Percentiles rank a stretch among this genome's conserved stretches.
Conservation (phyloP, 345 rosid species). For the Salix purpurea region DNA sequence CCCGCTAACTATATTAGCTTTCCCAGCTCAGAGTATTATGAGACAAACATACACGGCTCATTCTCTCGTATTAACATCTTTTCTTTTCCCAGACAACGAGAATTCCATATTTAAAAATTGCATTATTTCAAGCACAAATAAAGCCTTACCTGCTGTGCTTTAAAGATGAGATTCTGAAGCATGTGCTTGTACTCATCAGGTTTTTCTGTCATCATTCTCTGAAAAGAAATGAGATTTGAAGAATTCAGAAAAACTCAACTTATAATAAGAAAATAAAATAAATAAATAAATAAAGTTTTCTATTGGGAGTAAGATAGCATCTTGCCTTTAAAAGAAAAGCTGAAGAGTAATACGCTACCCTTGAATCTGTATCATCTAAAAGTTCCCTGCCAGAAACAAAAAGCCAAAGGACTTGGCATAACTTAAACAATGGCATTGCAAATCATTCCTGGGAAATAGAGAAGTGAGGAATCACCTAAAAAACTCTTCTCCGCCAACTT, state of each 20-base stretch:
- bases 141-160: slow-evolving; percentile 83
- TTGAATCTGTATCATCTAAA: slow-evolving; percentile 91
- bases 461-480: slow-evolving; percentile 57
- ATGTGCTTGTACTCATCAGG: slow-evolving; percentile 90
- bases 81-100: background rate
- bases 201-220: slow-evolving; percentile 99
- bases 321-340: slow-evolving; percentile 93
- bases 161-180: slow-evolving; percentile 90
- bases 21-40: background rate
- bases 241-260: slow-evolving; percentile 19
- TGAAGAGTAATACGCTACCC: slow-evolving; percentile 95
- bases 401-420: slow-evolving; percentile 7
- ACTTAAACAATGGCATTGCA: slow-evolving; percentile 7
- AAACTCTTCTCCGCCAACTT: slow-evolving; percentile 89
- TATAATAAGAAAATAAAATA: background rate
- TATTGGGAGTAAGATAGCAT: slow-evolving; percentile 8
- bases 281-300: background rate
- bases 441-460: slow-evolving; percentile 5
- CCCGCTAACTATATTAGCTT: background rate
- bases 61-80: background rate
- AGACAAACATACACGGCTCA: background rate
- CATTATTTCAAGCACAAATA: background rate
- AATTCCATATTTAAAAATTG: background rate
- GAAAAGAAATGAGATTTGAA: slow-evolving; percentile 20
- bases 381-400: slow-evolving; percentile 62